A percentile compares a stretch with the other conserved stretches of the same genome.
Evolutionary conservation across 2,329 filamentous ascomycete genomes (phyloP).

Genomic region (Xylariaceae sp.): DNA sequence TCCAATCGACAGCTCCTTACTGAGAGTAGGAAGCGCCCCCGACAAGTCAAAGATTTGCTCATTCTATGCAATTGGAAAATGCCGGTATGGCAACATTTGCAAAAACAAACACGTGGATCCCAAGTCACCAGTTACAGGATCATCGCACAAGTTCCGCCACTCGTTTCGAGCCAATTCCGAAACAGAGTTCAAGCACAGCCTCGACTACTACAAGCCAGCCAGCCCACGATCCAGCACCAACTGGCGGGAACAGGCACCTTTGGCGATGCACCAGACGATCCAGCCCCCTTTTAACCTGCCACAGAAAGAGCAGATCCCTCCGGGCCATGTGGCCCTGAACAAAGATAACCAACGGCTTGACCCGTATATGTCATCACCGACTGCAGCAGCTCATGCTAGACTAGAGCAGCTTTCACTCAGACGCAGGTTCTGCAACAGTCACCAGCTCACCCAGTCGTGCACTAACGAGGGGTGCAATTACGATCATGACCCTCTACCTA

Average conservation of each 20-base stretch:
- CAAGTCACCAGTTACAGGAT: not conserved
- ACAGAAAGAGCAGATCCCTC: conserved; percentile 24
- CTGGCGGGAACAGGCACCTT: not conserved
- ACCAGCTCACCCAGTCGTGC: conserved; percentile 24
- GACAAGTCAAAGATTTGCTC: conserved; percentile 22
- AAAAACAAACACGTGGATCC: conserved; percentile 24
- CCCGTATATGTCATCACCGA: conserved; percentile 22
- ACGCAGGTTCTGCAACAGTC: conserved; percentile 27
- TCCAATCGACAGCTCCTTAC: not conserved
- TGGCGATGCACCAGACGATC: conserved; percentile 1
- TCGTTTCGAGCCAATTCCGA: conserved; percentile 9
- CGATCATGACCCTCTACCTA: conserved; percentile 25
- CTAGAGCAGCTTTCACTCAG: conserved; percentile 21
- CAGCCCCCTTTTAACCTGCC: conserved; percentile 17
- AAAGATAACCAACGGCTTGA: conserved; percentile 27
- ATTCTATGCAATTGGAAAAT: conserved; percentile 28
- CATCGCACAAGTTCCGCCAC: conserved; percentile 2
- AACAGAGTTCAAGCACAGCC: conserved; percentile 5
- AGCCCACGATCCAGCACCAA: conserved; percentile 1
- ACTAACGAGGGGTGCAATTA: conserved; percentile 26
- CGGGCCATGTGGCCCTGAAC: conserved; percentile 28
- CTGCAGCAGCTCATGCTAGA: conserved; percentile 10
- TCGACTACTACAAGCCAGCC: conserved; percentile 2
- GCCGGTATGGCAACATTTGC: conserved; percentile 28
- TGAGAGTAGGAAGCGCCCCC: not conserved